These are phyloP conservation scores for Theobroma grandiflorum DNA, from an alignment of 441 rosid species.

Conservation along the genomic window DNA sequence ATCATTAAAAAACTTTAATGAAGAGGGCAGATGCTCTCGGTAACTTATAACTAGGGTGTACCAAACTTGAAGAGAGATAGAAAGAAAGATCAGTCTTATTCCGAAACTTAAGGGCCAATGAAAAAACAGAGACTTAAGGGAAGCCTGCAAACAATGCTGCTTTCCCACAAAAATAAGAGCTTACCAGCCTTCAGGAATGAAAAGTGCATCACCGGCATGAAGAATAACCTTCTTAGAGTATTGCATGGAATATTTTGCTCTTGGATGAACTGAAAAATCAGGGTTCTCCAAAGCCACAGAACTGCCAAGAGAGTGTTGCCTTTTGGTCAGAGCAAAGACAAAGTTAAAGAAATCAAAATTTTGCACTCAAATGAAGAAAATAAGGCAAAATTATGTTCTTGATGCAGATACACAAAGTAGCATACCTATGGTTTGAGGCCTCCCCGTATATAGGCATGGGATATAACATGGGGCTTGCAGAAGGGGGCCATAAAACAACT, in stretches of 20 bases:
- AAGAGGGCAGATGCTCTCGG: neutral
- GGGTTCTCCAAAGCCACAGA: conserved; percentile 74
- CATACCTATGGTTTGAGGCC: conserved; percentile 95
- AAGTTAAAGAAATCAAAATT: conserved; percentile 20
- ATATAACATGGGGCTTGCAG: conserved; percentile 80
- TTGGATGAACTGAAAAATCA: conserved; percentile 71
- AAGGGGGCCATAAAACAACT: conserved; percentile 90
- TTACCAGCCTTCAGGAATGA: conserved; percentile 99
- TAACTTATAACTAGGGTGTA: neutral
- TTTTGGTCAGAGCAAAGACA: conserved; percentile 4
- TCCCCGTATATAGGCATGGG: conserved; percentile 93
- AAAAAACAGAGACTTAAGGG: neutral
- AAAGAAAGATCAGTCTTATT: conserved; percentile 10
- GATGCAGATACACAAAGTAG: conserved; percentile 24
- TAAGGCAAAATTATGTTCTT: conserved; percentile 10
- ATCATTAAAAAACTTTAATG: neutral
- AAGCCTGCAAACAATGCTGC: conserved; percentile 17
- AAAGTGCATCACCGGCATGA: conserved; percentile 87
- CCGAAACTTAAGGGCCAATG: neutral
- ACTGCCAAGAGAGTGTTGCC: conserved; percentile 46
- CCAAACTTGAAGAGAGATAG: neutral
- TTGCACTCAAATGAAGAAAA: neutral
- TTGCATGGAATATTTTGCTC: conserved; percentile 64
- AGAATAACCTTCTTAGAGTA: conserved; percentile 77
- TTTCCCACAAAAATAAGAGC: conserved; percentile 24